Evolutionary conservation across 2,329 filamentous ascomycete genomes (phyloP).

Genomic region (Colletotrichum euphorbiae): DNA sequence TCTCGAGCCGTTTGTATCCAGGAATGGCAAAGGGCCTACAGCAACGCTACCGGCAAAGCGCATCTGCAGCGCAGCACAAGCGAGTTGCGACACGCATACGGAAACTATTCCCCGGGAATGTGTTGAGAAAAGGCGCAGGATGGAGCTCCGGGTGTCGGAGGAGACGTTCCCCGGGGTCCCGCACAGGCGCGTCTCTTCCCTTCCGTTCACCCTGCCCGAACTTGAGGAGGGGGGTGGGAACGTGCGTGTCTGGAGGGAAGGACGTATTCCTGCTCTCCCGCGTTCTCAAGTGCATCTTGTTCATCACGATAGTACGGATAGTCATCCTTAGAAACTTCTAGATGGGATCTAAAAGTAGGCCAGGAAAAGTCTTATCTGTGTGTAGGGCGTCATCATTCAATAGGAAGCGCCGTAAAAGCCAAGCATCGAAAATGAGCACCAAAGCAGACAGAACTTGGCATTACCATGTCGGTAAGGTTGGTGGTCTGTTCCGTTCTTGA

Average conservation of each 20-base stretch:
- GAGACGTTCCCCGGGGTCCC: not conserved
- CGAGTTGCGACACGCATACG: not conserved
- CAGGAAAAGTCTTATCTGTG: not conserved
- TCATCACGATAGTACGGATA: not conserved
- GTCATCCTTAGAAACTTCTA: not conserved
- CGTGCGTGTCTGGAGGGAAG: not conserved
- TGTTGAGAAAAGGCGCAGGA: conserved; percentile 9
- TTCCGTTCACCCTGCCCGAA: conserved; percentile 14
- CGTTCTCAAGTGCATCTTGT: not conserved
- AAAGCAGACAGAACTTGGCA: conserved; percentile 7
- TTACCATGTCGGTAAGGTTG: not conserved
- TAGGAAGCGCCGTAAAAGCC: conserved; percentile 5
- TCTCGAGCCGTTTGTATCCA: conserved; percentile 1
- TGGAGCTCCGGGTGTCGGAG: conserved; percentile 11
- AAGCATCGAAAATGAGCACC: not conserved
- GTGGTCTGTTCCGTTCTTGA: conserved; percentile 2
- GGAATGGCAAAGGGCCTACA: not conserved
- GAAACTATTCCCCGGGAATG: conserved; percentile 4
- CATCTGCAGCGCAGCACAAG: not conserved
- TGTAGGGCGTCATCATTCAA: conserved; percentile 11
- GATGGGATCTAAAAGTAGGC: not conserved
- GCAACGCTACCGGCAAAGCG: not conserved
- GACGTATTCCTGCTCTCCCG: not conserved
- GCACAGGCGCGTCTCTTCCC: not conserved
- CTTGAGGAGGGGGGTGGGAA: not conserved